Conservation (phyloP, 306 rosid species). For the Castanea crenata region DNA sequence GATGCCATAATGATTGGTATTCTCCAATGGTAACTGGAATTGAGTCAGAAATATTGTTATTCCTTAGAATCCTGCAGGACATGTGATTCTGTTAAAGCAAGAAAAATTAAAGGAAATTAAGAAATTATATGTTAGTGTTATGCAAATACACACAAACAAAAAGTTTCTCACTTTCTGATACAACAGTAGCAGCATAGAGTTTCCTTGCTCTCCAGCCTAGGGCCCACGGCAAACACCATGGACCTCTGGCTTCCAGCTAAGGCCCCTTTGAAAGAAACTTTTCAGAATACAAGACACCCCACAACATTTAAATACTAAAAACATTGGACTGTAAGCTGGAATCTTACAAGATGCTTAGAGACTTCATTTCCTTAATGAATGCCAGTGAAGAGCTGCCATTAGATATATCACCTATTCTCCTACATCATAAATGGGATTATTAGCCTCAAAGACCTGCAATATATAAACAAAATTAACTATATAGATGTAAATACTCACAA, state of each 20-base stretch:
- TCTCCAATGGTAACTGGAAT: conserved; percentile 69
- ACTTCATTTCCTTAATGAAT: conserved; percentile 61
- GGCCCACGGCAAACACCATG: not conserved
- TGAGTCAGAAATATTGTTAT: conserved; percentile 65
- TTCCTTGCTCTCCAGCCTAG: not conserved
- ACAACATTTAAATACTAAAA: not conserved
- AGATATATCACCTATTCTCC: conserved; percentile 61
- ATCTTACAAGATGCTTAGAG: conserved; percentile 56
- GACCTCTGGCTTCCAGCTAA: not conserved
- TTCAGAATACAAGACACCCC: not conserved
- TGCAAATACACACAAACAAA: not conserved
- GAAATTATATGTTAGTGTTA: not conserved
- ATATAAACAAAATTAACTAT: not conserved
- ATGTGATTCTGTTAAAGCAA: conserved; percentile 14
- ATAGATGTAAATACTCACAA: conserved; percentile 51
- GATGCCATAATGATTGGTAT: conserved; percentile 33
- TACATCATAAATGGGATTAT: conserved; percentile 32
- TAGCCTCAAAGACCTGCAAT: conserved; percentile 13
- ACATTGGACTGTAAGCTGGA: not conserved
- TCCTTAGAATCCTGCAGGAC: conserved; percentile 67
- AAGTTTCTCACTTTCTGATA: not conserved
- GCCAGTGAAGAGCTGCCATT: conserved; percentile 73
- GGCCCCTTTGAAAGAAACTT: not conserved
- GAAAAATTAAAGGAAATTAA: not conserved
- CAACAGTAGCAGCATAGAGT: not conserved